Evolutionary conservation across 2,329 filamentous ascomycete species (phyloP).

Genomic region (Pleoardoris graminearum): DNA sequence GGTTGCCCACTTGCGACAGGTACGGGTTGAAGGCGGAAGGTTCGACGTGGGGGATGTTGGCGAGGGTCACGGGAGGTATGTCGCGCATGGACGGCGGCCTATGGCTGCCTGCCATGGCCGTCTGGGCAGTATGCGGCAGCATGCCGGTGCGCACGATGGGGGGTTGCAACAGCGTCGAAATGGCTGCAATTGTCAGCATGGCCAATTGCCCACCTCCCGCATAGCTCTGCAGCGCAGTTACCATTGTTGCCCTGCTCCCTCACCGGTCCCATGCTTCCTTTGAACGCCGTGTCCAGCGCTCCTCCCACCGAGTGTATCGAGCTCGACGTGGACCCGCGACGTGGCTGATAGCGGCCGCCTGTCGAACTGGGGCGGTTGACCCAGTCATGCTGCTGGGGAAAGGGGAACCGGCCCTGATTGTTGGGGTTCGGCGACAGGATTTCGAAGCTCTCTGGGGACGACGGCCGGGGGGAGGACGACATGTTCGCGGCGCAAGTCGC

Average conservation of each 20-base stretch:
- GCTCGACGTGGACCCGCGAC: conserved; percentile 83
- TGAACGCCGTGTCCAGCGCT: conserved; percentile 71
- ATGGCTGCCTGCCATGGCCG: conserved; percentile 66
- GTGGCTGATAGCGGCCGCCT: conserved; percentile 54
- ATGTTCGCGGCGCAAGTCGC: conserved; percentile 37
- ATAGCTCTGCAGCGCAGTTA: conserved; percentile 37
- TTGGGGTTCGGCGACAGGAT: conserved; percentile 49
- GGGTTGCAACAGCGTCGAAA: conserved; percentile 89
- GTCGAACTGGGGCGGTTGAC: conserved; percentile 52
- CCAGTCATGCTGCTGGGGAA: conserved; percentile 63
- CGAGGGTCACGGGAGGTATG: conserved; percentile 89
- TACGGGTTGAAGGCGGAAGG: conserved; percentile 81
- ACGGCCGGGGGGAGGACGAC: conserved; percentile 50
- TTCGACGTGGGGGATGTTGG: conserved; percentile 83
- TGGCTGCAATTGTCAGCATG: conserved; percentile 59
- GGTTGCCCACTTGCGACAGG: conserved; percentile 77
- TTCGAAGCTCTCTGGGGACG: conserved; percentile 55
- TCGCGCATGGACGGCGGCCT: conserved; percentile 84
- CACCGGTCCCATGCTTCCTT: conserved; percentile 61
- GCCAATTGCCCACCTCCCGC: not conserved
- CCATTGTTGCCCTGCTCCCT: conserved; percentile 84
- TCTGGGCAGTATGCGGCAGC: conserved; percentile 73
- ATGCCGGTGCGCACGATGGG: conserved; percentile 89
- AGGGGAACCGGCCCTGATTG: conserved; percentile 54
- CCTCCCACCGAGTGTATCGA: conserved; percentile 87